Conservation (phyloP, 1,139 yeast species). For the Pichia sp. region DNA sequence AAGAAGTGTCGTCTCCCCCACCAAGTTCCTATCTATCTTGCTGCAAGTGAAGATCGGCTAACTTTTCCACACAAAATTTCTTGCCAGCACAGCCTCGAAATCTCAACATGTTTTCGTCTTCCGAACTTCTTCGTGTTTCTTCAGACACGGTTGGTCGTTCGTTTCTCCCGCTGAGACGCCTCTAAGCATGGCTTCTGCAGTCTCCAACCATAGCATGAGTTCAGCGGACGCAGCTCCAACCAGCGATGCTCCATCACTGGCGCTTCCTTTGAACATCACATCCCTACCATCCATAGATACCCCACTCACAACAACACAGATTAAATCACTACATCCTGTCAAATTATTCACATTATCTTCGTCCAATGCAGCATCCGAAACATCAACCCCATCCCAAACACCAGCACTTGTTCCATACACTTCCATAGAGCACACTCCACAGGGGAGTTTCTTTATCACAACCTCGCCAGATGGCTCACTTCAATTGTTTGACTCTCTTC, state of each 20-base stretch:
- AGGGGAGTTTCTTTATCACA: constrained; percentile 77
- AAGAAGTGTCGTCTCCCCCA: too few species aligned
- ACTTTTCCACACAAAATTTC: too few species aligned
- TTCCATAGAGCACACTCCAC: constrained; percentile 81
- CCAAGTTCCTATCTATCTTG: too few species aligned
- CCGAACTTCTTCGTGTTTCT: too few species aligned
- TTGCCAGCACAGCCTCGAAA: too few species aligned
- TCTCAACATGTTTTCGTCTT: too few species aligned
- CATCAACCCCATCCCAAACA: constrained; percentile 39
- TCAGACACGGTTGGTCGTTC: too few species aligned
- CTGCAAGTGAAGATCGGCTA: too few species aligned
- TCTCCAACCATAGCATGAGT: not conserved
- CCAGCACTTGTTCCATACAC: constrained; percentile 42
- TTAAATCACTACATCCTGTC: constrained; percentile 38
- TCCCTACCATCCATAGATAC: constrained; percentile 10
- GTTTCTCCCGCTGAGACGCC: too few species aligned
- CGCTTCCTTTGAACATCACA: constrained; percentile 5
- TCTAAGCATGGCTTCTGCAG: not conserved
- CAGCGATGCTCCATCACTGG: not conserved
- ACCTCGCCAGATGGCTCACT: constrained; percentile 82
- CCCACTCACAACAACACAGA: constrained; percentile 1
- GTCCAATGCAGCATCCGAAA: constrained; percentile 22
- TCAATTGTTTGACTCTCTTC: constrained; percentile 75
- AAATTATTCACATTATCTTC: constrained; percentile 61
- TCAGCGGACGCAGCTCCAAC: not conserved